Percentiles rank a stretch among this genome's conserved stretches.
Evolutionary conservation across 208 protist species (phyloP).

Genomic region (Endotrypanum monterogeii): DNA sequence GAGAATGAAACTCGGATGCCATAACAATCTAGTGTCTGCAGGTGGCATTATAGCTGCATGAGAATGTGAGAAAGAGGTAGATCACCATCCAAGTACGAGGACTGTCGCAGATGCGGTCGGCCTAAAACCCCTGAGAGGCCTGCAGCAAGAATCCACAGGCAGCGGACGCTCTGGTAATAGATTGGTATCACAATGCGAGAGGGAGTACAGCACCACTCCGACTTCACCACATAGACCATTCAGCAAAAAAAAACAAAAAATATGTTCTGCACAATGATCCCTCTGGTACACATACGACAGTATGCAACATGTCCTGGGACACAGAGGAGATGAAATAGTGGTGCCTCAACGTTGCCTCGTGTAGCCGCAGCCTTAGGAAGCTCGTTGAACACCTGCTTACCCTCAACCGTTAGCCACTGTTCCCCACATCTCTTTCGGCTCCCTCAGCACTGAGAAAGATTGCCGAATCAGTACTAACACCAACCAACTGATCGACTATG

Average conservation of each 20-base stretch:
- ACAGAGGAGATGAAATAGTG: constrained; percentile 40
- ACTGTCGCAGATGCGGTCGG: neutral
- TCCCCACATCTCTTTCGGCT: neutral
- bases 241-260: constrained; percentile 2
- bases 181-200: neutral
- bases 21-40: neutral
- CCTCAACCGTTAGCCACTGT: constrained; percentile 32
- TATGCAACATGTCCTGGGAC: constrained; percentile 15
- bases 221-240: constrained; percentile 19
- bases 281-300: constrained; percentile 13
- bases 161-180: neutral
- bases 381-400: constrained; percentile 34
- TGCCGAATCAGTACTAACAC: constrained; percentile 4
- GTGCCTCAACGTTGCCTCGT: constrained; percentile 35
- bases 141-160: neutral
- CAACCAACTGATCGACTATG: neutral
- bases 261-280: neutral
- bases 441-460: constrained; percentile 4
- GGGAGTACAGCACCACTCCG: neutral
- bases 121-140: neutral
- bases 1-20: neutral
- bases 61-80: neutral
- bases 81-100: neutral
- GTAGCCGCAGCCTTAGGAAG: constrained; percentile 50
- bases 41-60: neutral